phyloP scores from a whole-genome alignment of 345 rosid genomes.

The Nephelium lappaceum region DNA sequence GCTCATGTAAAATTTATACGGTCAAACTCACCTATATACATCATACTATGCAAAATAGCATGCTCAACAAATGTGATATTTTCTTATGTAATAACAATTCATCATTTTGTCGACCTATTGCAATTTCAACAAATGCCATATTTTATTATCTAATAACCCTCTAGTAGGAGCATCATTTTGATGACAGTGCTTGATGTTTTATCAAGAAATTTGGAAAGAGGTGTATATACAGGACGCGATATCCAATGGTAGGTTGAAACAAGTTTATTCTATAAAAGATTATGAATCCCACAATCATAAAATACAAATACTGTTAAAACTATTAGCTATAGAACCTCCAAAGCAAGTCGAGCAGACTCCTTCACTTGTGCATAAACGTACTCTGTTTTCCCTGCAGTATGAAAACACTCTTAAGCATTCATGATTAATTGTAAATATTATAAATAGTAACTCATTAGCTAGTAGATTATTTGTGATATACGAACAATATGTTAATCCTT shows the following conservation, averaged over 20 bases:
- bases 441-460: background rate
- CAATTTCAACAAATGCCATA: background rate
- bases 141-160: background rate
- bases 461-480: constrained; percentile 7
- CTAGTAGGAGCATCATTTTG: background rate
- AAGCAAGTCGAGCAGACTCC: constrained; percentile 71
- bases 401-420: background rate
- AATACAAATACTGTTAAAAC: constrained; percentile 20
- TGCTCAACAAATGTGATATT: background rate
- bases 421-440: background rate
- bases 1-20: background rate
- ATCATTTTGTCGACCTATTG: background rate
- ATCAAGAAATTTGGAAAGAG: background rate
- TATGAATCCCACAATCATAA: background rate
- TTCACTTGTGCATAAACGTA: constrained; percentile 68
- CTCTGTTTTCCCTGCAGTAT: constrained; percentile 79
- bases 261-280: background rate
- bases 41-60: background rate
- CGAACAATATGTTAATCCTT: background rate
- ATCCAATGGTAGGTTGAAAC: background rate
- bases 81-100: background rate
- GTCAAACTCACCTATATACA: background rate
- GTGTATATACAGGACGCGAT: background rate
- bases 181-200: background rate
- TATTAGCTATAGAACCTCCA: constrained; percentile 60